phyloP scores from a whole-genome alignment of 2,329 filamentous ascomycete species.

The Stemphylium vesicarium region DNA sequence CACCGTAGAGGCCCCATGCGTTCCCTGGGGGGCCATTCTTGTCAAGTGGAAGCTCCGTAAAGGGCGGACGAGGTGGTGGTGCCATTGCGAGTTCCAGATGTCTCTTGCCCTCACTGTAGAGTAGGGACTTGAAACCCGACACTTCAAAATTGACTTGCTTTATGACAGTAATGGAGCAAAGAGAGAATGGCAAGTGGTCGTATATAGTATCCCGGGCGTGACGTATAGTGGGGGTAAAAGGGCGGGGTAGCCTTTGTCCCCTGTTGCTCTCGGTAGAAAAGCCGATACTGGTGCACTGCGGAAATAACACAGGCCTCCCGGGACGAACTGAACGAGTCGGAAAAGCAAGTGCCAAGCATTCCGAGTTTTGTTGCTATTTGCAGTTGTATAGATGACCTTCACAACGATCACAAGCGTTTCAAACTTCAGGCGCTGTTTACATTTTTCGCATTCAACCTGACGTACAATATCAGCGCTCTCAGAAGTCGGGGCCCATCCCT shows the following conservation, averaged over 20 bases:
- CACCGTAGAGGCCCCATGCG: slow-evolving; percentile 63
- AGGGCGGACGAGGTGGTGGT: slow-evolving; percentile 43
- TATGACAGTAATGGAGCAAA: neutral
- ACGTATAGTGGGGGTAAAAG: slow-evolving; percentile 29
- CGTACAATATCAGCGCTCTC: slow-evolving; percentile 16
- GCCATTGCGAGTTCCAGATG: slow-evolving; percentile 19
- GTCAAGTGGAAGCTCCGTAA: slow-evolving; percentile 58
- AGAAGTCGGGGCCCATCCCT: slow-evolving; percentile 49
- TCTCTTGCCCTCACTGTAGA: neutral
- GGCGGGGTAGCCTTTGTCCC: slow-evolving; percentile 27
- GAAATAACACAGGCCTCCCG: neutral
- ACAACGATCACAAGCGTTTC: neutral
- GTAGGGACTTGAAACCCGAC: neutral
- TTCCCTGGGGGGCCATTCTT: slow-evolving; percentile 60
- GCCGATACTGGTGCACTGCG: neutral
- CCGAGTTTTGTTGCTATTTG: neutral
- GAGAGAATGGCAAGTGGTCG: neutral
- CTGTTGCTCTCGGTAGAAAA: slow-evolving; percentile 11
- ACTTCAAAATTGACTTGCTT: neutral
- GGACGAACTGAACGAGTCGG: neutral
- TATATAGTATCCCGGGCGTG: slow-evolving; percentile 7
- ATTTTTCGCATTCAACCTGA: slow-evolving; percentile 10
- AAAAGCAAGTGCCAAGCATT: neutral
- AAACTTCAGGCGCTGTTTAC: neutral
- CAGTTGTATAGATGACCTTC: neutral